Conservation (phyloP, 176 grass and related monocot genomes). For the Carex cristatella region DNA sequence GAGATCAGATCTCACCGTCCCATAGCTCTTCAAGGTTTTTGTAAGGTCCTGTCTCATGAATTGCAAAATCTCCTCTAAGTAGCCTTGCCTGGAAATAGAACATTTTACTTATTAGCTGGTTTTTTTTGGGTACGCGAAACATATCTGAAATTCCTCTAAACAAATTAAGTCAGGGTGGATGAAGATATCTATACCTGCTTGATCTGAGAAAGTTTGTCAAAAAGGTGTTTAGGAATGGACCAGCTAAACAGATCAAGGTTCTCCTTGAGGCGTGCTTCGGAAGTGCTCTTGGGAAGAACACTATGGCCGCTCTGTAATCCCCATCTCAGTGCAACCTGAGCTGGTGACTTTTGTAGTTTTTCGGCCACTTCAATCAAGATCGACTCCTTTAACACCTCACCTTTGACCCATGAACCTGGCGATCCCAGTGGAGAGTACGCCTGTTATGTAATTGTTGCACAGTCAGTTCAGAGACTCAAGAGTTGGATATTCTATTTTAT, state of each 20-base stretch:
- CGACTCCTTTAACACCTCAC: slow-evolving; percentile 38
- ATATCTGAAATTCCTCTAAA: not conserved
- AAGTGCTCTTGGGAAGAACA: slow-evolving; percentile 63
- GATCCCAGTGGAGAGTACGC: slow-evolving; percentile 61
- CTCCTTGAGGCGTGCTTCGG: slow-evolving; percentile 33
- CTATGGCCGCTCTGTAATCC: slow-evolving; percentile 57
- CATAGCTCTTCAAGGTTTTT: slow-evolving; percentile 55
- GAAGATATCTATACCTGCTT: slow-evolving; percentile 29
- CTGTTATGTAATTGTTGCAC: slow-evolving; percentile 3
- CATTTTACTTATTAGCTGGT: not conserved
- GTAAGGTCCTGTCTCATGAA: slow-evolving; percentile 33
- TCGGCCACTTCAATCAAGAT: slow-evolving; percentile 31
- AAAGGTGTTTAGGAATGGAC: slow-evolving; percentile 52
- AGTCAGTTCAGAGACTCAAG: not conserved
- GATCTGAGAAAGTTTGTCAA: slow-evolving; percentile 43
- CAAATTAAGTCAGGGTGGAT: not conserved
- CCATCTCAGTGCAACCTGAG: slow-evolving; percentile 58
- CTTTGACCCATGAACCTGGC: slow-evolving; percentile 42
- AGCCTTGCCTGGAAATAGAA: slow-evolving; percentile 38
- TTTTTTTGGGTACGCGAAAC: not conserved
- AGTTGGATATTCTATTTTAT: not conserved
- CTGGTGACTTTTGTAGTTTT: slow-evolving; percentile 50
- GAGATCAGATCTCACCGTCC: slow-evolving; percentile 45
- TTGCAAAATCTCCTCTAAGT: slow-evolving; percentile 30
- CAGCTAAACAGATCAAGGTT: slow-evolving; percentile 51